phyloP scores from a whole-genome alignment of 345 rosid species.

The Sisymbrium irio region DNA sequence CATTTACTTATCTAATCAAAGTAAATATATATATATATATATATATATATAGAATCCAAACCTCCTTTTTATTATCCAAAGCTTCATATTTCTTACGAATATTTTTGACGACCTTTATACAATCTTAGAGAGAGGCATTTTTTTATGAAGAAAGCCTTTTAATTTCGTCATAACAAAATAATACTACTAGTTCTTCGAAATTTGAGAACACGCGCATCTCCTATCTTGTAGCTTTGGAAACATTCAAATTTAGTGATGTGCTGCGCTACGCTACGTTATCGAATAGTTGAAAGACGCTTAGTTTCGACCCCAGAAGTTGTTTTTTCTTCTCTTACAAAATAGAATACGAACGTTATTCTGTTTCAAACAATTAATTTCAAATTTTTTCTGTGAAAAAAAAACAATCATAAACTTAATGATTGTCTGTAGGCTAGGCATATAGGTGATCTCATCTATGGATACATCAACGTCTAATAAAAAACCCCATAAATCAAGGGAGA shows the following conservation, averaged over 20 bases:
- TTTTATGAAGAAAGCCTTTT: neutral
- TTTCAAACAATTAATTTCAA: too few relatives aligned
- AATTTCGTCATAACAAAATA: neutral
- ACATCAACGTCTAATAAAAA: neutral
- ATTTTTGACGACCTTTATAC: neutral
- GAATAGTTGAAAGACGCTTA: neutral
- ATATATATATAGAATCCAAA: neutral
- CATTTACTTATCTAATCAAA: neutral
- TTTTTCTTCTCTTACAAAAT: too few relatives aligned
- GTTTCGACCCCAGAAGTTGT: neutral
- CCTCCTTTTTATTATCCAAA: neutral
- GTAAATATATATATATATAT: too few relatives aligned
- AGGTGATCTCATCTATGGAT: neutral
- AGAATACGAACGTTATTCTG: too few relatives aligned
- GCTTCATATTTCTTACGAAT: neutral
- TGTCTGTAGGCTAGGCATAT: conserved; percentile 5
- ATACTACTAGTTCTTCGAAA: neutral
- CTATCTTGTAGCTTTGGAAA: neutral
- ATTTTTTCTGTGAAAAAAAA: too few relatives aligned
- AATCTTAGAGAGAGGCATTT: neutral
- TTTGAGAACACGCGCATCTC: neutral
- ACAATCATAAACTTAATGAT: neutral
- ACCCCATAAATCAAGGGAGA: conserved; percentile 27
- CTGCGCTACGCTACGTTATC: neutral
- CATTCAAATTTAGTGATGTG: neutral